Percentiles rank a stretch among this genome's conserved stretches.
Evolutionary conservation across 2,329 filamentous ascomycete species (phyloP).

Genomic region (Alternaria conjuncta): DNA sequence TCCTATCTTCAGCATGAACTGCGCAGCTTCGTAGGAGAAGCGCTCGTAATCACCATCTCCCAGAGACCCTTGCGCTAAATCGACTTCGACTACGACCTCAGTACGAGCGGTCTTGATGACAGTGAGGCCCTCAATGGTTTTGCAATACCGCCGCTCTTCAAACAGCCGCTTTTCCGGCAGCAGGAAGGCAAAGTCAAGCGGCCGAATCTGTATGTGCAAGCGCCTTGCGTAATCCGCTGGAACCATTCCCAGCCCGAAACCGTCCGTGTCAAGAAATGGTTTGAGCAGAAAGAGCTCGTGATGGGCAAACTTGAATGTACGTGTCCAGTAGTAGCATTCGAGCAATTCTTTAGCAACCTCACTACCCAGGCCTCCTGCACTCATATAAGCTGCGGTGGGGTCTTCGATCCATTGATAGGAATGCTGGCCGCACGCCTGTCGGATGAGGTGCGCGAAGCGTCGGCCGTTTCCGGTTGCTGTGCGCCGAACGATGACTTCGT

Average conservation of each 20-base stretch:
- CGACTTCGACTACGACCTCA: conserved; percentile 13
- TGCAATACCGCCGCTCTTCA: conserved; percentile 7
- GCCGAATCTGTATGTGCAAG: conserved; percentile 20
- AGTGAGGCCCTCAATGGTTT: conserved; percentile 7
- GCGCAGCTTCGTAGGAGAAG: conserved; percentile 1
- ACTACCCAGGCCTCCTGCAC: neutral
- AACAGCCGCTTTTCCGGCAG: conserved; percentile 8
- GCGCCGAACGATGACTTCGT: conserved; percentile 29
- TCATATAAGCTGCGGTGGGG: conserved; percentile 10
- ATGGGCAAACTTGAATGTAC: conserved; percentile 28
- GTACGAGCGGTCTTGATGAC: conserved; percentile 8
- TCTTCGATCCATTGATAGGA: conserved; percentile 30
- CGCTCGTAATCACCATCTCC: conserved; percentile 5
- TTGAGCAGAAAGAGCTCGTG: conserved; percentile 18
- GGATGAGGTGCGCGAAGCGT: conserved; percentile 16
- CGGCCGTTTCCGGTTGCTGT: neutral
- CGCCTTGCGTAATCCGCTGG: conserved; percentile 19
- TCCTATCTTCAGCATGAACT: neutral
- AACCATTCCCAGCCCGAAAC: conserved; percentile 14
- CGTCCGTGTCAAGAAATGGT: conserved; percentile 17
- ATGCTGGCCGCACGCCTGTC: conserved; percentile 14
- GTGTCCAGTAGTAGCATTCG: conserved; percentile 26
- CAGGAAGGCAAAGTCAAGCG: conserved; percentile 12
- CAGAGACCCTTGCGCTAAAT: conserved; percentile 6
- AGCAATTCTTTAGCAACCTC: conserved; percentile 21